These are phyloP conservation scores for Yamadazyma mexicana DNA, from an alignment of 1,139 yeast genomes.

Conservation along the genomic window DNA sequence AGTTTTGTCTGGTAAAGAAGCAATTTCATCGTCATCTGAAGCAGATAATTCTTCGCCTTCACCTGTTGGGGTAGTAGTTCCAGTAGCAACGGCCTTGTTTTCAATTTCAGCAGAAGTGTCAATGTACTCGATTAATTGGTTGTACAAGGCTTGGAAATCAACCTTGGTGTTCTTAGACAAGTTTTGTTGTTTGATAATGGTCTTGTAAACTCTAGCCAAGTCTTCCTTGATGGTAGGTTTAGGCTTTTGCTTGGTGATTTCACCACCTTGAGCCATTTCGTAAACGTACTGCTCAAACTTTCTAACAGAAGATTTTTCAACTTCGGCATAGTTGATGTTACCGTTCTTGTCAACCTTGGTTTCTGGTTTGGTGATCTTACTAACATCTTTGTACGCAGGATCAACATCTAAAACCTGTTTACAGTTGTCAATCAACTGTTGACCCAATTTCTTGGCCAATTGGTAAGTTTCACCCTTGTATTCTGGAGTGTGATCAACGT, in stretches of 20 bases:
- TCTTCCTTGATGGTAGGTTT: constrained; percentile 84
- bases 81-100: constrained; percentile 37
- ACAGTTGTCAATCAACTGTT: constrained; percentile 93
- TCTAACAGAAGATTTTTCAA: constrained; percentile 85
- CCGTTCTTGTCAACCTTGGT: constrained; percentile 89
- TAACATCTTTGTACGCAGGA: constrained; percentile 94
- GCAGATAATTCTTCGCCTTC: constrained; percentile 46
- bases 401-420: constrained; percentile 75
- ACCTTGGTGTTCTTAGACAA: constrained; percentile 61
- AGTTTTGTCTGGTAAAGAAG: constrained; percentile 74
- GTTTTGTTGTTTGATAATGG: constrained; percentile 70
- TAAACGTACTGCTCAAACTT: constrained; percentile 93
- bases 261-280: constrained; percentile 96
- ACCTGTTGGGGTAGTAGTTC: constrained; percentile 45
- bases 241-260: constrained; percentile 58
- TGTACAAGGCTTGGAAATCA: constrained; percentile 79
- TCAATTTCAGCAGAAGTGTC: constrained; percentile 68
- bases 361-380: constrained; percentile 93
- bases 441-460: constrained; percentile 86
- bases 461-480: constrained; percentile 86
- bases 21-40: constrained; percentile 70
- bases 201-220: constrained; percentile 79
- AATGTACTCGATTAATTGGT: constrained; percentile 73
- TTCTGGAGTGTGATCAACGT: constrained; percentile 88
- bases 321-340: constrained; percentile 79